Evolutionary conservation across 805 yeast genomes (phyloP).

Genomic region (Kodamaea nitidulidarum): DNA sequence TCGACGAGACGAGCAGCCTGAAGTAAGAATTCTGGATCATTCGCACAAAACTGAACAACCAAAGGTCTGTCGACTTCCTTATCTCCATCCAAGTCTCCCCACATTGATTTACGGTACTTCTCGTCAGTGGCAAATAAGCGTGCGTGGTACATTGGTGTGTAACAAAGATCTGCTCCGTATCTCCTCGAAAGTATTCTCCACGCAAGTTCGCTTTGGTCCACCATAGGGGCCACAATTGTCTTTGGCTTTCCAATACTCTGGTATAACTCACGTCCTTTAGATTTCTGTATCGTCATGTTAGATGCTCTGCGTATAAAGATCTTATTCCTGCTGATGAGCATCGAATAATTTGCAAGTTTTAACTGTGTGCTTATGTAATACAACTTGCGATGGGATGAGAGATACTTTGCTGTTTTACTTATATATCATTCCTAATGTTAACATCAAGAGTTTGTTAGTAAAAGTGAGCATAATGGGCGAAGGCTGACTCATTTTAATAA

Average conservation of each 20-base stretch:
- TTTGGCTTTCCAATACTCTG: slow-evolving; percentile 69
- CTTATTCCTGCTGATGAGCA: slow-evolving; percentile 1
- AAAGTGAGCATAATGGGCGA: too few species aligned
- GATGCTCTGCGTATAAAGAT: not conserved
- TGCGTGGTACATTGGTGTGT: slow-evolving; percentile 97
- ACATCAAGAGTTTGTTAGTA: too few species aligned
- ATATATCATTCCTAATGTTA: too few species aligned
- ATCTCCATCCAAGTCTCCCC: slow-evolving; percentile 72
- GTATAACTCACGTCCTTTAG: slow-evolving; percentile 63
- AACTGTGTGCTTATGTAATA: not conserved
- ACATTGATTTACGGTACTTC: slow-evolving; percentile 73
- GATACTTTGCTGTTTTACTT: too few species aligned
- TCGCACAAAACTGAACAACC: slow-evolving; percentile 94
- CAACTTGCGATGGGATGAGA: not conserved
- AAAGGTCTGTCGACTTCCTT: slow-evolving; percentile 70
- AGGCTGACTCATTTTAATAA: too few species aligned
- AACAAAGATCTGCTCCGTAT: slow-evolving; percentile 91
- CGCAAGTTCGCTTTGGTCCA: slow-evolving; percentile 92
- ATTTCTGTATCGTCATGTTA: slow-evolving; percentile 13
- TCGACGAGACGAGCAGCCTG: slow-evolving; percentile 79
- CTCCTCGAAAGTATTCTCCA: slow-evolving; percentile 86
- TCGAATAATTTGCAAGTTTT: not conserved
- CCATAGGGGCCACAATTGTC: slow-evolving; percentile 97
- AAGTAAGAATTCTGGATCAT: slow-evolving; percentile 80
- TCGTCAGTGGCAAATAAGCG: slow-evolving; percentile 79